phyloP scores from a whole-genome alignment of 352 stramenopile species.

The Elongisporangium senticosum region DNA sequence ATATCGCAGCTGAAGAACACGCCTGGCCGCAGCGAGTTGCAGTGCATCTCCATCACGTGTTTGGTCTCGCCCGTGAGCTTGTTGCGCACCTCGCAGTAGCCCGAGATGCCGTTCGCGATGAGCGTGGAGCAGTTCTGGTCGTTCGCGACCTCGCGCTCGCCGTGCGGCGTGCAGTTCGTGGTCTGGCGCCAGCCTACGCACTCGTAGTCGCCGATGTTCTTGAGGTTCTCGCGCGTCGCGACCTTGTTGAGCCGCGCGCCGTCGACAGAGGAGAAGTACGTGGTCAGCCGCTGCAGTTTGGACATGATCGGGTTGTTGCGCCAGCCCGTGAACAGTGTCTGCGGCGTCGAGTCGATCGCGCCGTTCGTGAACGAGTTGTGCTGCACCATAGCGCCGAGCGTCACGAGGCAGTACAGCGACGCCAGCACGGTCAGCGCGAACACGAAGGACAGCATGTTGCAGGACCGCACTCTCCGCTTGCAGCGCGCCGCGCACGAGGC shows the following conservation, averaged over 20 bases:
- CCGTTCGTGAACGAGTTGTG: conserved; percentile 38
- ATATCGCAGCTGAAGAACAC: conserved; percentile 38
- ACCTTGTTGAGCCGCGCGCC: conserved; percentile 15
- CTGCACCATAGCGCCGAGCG: conserved; percentile 41
- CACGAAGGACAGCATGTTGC: conserved; percentile 38
- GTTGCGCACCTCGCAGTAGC: conserved; percentile 45
- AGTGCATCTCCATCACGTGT: conserved; percentile 57
- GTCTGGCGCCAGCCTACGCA: conserved; percentile 50
- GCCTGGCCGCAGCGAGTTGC: conserved; percentile 38
- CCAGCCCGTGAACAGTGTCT: conserved; percentile 31
- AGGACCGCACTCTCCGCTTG: conserved; percentile 10
- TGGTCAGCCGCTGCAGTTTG: conserved; percentile 30
- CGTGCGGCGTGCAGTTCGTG: conserved; percentile 33
- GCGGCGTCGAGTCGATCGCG: conserved; percentile 17
- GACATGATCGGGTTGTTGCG: conserved; percentile 33
- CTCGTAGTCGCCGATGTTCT: conserved; percentile 28
- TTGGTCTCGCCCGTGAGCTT: conserved; percentile 16
- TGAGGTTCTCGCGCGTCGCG: conserved; percentile 6
- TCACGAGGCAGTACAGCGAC: conserved; percentile 48
- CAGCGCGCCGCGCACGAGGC: conserved; percentile 11
- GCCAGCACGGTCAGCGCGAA: conserved; percentile 12
- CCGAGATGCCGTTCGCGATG: conserved; percentile 32
- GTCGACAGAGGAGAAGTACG: conserved; percentile 28
- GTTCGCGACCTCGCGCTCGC: conserved; percentile 18
- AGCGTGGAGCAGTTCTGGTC: conserved; percentile 31